Percentiles rank a stretch among this genome's conserved stretches.
Evolutionary conservation across 257 asterid genomes (phyloP).

Genomic region (Datura wrightii): DNA sequence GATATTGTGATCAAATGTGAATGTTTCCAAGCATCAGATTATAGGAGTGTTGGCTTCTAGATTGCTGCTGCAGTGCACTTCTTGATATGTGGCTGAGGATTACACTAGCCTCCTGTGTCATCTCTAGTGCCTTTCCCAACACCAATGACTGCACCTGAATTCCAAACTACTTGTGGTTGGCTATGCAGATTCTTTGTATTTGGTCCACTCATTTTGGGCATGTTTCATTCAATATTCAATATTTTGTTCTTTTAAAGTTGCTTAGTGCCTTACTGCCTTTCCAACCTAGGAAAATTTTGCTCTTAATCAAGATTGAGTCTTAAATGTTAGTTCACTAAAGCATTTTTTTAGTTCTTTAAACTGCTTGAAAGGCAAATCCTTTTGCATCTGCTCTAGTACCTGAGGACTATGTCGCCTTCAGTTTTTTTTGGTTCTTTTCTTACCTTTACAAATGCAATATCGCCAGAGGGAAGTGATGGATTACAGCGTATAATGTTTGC

Average conservation of each 20-base stretch:
- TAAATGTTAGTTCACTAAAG: neutral
- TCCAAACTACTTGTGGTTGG: neutral
- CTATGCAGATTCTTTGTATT: neutral
- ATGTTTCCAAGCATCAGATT: neutral
- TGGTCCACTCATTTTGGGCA: conserved; percentile 7
- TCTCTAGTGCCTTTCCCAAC: neutral
- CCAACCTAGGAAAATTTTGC: neutral
- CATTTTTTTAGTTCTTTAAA: neutral
- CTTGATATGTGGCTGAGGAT: neutral
- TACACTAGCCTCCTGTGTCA: neutral
- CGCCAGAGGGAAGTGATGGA: neutral
- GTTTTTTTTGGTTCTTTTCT: neutral
- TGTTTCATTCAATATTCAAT: neutral
- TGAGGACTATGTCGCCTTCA: neutral
- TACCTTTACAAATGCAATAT: conserved; percentile 5
- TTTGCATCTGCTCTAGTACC: neutral
- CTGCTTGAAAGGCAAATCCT: neutral
- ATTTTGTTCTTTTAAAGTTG: neutral
- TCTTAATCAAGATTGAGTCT: neutral
- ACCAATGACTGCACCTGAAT: neutral
- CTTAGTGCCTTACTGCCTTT: neutral
- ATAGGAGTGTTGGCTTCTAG: neutral
- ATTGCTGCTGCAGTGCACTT: neutral
- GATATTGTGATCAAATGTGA: neutral
- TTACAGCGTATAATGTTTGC: neutral